These are phyloP conservation scores for Porphyra umbilicalis DNA, from an alignment of 31 red algal genomes.

Conservation along the genomic window DNA sequence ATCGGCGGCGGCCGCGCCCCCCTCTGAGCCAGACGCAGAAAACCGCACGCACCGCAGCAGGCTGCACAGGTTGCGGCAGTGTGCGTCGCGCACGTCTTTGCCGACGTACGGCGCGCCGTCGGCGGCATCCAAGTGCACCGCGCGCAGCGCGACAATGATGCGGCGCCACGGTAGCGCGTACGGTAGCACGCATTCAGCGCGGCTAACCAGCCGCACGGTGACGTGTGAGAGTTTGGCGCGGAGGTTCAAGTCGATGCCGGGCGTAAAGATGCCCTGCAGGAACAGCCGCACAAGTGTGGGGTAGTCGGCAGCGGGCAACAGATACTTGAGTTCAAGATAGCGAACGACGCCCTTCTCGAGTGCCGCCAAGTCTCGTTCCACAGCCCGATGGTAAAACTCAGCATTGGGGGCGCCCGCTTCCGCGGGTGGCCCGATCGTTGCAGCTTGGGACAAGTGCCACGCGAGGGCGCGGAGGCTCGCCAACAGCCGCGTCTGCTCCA, in stretches of 20 bases:
- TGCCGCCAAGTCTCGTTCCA: slow-evolving; percentile 65
- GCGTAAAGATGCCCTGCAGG: slow-evolving; percentile 48
- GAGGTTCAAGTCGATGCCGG: slow-evolving; percentile 58
- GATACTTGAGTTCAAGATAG: slow-evolving; percentile 70
- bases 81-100: slow-evolving; percentile 75
- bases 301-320: slow-evolving; percentile 24
- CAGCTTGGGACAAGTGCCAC: slow-evolving; percentile 1
- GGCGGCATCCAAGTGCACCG: slow-evolving; percentile 63
- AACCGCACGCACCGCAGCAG: slow-evolving; percentile 33
- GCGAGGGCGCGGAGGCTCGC: slow-evolving; percentile 36
- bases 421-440: neutral
- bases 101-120: slow-evolving; percentile 68
- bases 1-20: slow-evolving; percentile 6
- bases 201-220: slow-evolving; percentile 30
- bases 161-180: slow-evolving; percentile 52
- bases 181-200: slow-evolving; percentile 44
- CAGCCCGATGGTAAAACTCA: slow-evolving; percentile 45
- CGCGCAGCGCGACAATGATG: slow-evolving; percentile 38
- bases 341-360: slow-evolving; percentile 70
- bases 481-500: slow-evolving; percentile 36
- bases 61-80: slow-evolving; percentile 62
- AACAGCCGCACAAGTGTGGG: slow-evolving; percentile 21
- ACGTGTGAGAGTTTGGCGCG: slow-evolving; percentile 64
- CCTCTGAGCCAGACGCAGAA: slow-evolving; percentile 17
- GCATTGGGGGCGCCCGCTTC: neutral